Base-by-base conservation (phyloP, 208 protist species). In the Trypanosoma avium region DNA sequence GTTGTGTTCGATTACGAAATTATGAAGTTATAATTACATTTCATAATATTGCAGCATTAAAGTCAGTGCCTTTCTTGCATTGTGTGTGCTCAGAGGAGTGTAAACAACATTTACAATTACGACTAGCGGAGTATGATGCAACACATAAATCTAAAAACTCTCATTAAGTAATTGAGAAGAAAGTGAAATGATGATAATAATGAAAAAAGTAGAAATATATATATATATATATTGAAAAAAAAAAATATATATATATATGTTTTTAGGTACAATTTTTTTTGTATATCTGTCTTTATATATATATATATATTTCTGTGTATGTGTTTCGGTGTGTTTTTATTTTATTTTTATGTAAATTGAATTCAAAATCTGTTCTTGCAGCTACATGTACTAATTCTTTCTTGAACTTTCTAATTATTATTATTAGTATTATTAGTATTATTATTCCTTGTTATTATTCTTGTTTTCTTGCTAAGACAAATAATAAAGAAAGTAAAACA, bases 11-110 rank as follows among this genome's bases (percentile, higher is more conserved):
- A 17, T 63, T 86, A 35, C 58, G 72, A 6, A 75, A 86, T 49
- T 86, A 89, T 58, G 53, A 78, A 1, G 70, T 84, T 26, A 59
- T 79, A 4, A 56, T 89, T 32, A 81, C 84, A 13, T 86, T 92
- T 59, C 82, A 95, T 68, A 64, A 47, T 21, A 57, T 92, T 9
- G 45, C 56, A 9, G 67, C 53, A 6, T 54, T 77, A 38, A 17
- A 9, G 1, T 48, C 70, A 0, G 54, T 94, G 3, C 88, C 88
- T 0, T 92, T 92, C 42, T 75, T 90, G 53, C 80, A 86, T 62
- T 89, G 81, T 49, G 61, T 70, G 7, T 94, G 88, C 73, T 89
- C 82, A 3, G 73, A 77, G 9, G 62, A 54, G 35, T 94, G 88
- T 60, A 73, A 76, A 46, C 12, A 33, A 4, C 79, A 92, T 61